Evolutionary conservation across 306 rosid genomes (phyloP), one percentile per base, ranked within the genome.

Genomic region (Prunus armeniaca): DNA sequence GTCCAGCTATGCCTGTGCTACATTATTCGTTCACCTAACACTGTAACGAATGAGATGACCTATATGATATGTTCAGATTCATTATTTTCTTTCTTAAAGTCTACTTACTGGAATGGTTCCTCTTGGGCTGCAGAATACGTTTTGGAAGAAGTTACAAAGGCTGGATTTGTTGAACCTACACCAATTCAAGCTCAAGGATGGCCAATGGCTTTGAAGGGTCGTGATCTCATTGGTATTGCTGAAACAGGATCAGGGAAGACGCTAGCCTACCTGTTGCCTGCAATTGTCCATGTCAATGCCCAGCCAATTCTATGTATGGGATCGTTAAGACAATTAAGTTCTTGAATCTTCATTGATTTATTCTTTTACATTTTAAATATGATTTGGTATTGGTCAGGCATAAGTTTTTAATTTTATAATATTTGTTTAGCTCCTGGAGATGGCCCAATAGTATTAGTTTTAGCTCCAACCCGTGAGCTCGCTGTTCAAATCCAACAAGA

Each of bases 241-340:
- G 99, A 95, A 85, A 95, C 99, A 22, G 99, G 99, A 69, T 95
- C 99, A 20, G 99, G 99, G 76, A 95, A 95, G 88, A 95, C 99
- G 7, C 93, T 95, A 73, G 97, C 98, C 49, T 96, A 96, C 83
- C 85, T 95, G 75, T 84, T 95, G 78, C 99, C 99, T 68, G 93
- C 99, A 85, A 92, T 95, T 69, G 97, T 95, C 80, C 99, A 95
- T 86, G 97, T 95, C 66, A 95, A 95, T 81, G 99, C 99, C 13
- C 99, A 95, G 77, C 98, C 99, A 30, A 89, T 95, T 77, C 84
- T 95, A 34, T 87, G 99, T 27, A 56, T 61, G 77, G 55, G 50
- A 49, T 49, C 19, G 27, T 63, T 80, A 46, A 72, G 65, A 82
- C 46, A 14, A 28, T 78, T 25, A 27, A 58, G 30, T 70, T 72